phyloP scores from a whole-genome alignment of 2,329 filamentous ascomycete genomes.

The Aspergillus awamori region DNA sequence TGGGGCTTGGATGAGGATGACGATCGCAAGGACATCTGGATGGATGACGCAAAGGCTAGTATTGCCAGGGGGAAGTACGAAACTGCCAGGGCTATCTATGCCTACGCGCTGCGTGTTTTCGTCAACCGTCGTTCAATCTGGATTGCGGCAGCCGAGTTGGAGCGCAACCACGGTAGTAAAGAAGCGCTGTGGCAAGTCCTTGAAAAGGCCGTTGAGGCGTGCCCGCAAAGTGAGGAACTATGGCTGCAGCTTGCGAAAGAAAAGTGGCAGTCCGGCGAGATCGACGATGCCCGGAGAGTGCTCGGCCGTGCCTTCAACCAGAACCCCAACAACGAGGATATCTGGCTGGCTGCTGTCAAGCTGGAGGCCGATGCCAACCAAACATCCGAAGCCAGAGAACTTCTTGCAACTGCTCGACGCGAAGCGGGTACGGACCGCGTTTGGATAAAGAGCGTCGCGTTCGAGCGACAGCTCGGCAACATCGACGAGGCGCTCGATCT shows the following conservation, averaged over 20 bases:
- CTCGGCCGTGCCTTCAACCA: slow-evolving; percentile 90
- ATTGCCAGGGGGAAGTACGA: slow-evolving; percentile 82
- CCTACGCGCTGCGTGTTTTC: slow-evolving; percentile 86
- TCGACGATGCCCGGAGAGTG: slow-evolving; percentile 82
- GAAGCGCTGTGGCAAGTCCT: slow-evolving; percentile 82
- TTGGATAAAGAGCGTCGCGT: slow-evolving; percentile 94
- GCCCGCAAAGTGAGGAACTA: slow-evolving; percentile 84
- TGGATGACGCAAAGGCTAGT: slow-evolving; percentile 84
- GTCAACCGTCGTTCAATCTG: slow-evolving; percentile 85
- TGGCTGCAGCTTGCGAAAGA: slow-evolving; percentile 97
- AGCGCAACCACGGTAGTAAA: slow-evolving; percentile 83
- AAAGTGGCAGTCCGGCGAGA: slow-evolving; percentile 85
- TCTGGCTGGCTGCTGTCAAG: slow-evolving; percentile 95
- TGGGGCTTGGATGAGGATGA: slow-evolving; percentile 95
- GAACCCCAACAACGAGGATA: slow-evolving; percentile 95
- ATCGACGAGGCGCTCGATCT: slow-evolving; percentile 81
- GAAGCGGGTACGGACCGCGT: slow-evolving; percentile 94
- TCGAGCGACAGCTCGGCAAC: slow-evolving; percentile 83
- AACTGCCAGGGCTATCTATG: slow-evolving; percentile 91
- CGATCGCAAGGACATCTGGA: slow-evolving; percentile 92
- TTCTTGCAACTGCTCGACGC: slow-evolving; percentile 79
- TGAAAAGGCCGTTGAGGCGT: slow-evolving; percentile 91
- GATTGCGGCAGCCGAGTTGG: slow-evolving; percentile 87
- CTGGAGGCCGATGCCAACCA: slow-evolving; percentile 89
- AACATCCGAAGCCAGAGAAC: slow-evolving; percentile 76